Conservation (phyloP, 75 land plant genomes). For the Picea glauca region DNA sequence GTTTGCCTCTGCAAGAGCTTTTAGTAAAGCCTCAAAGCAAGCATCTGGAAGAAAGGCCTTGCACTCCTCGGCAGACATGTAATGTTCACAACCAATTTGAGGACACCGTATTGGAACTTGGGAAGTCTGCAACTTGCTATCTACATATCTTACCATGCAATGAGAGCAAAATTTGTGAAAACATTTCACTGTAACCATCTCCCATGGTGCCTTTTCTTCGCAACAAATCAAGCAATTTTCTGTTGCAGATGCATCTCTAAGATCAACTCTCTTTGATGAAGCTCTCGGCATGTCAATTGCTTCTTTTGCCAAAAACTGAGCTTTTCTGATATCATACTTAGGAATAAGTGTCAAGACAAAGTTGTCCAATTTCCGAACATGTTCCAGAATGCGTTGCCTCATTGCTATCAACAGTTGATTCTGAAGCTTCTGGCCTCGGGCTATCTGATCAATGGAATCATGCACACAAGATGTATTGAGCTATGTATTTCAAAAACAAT, state of each 20-base stretch:
- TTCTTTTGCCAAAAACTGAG: conserved; percentile 46
- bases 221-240: conserved; percentile 69
- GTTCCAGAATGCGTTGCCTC: conserved; percentile 43
- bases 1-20: conserved; percentile 49
- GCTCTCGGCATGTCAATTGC: conserved; percentile 38
- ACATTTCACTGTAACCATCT: conserved; percentile 55
- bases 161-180: conserved; percentile 67
- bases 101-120: conserved; percentile 84
- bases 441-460: conserved; percentile 28
- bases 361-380: conserved; percentile 37
- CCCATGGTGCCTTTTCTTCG: conserved; percentile 43
- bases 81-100: conserved; percentile 60
- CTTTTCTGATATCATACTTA: conserved; percentile 24
- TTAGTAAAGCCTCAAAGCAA: conserved; percentile 36
- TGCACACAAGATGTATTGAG: not conserved
- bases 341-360: conserved; percentile 45
- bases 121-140: conserved; percentile 47
- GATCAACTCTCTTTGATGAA: conserved; percentile 17
- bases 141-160: conserved; percentile 63
- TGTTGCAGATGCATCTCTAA: conserved; percentile 13
- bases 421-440: conserved; percentile 29
- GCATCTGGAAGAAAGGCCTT: conserved; percentile 54
- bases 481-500: not conserved
- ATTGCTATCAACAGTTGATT: conserved; percentile 49
- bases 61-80: conserved; percentile 44